Percentiles rank a stretch among this genome's conserved stretches.
These are phyloP conservation scores for Saccharomycopsis schoenii DNA, from an alignment of 805 yeast species.

Conservation along the genomic window DNA sequence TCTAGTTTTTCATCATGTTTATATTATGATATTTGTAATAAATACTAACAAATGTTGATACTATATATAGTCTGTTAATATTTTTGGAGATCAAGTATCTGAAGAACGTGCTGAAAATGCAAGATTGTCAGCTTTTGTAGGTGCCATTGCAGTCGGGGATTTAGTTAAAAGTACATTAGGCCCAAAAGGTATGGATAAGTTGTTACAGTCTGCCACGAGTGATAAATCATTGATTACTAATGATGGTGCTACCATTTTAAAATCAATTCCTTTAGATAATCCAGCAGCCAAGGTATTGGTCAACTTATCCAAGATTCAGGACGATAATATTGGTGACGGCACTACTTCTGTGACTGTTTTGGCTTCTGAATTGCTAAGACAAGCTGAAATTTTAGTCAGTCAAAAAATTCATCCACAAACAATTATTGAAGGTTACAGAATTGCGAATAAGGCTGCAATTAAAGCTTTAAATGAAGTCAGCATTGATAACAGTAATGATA, in stretches of 20 bases:
- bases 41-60: not conserved
- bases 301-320: conserved; percentile 92
- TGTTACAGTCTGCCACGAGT: conserved; percentile 77
- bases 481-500: conserved; percentile 55
- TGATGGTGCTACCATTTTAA: conserved; percentile 96
- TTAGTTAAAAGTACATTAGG: conserved; percentile 83
- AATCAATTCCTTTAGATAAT: conserved; percentile 88
- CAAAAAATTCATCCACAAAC: conserved; percentile 96
- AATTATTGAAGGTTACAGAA: conserved; percentile 88
- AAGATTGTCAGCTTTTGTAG: conserved; percentile 92
- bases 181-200: conserved; percentile 98
- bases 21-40: too few relatives aligned
- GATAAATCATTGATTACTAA: conserved; percentile 79
- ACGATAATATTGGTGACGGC: conserved; percentile 98
- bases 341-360: conserved; percentile 93
- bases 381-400: conserved; percentile 88
- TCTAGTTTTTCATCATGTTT: not conserved
- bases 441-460: conserved; percentile 80
- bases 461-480: conserved; percentile 69
- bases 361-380: conserved; percentile 57
- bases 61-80: conserved; percentile 58
- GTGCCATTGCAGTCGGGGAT: conserved; percentile 99
- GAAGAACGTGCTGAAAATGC: conserved; percentile 99
- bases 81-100: conserved; percentile 93
- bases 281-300: conserved; percentile 97